Evolutionary conservation across 2,329 filamentous ascomycete species (phyloP).

Genomic region (Penicillium sp.): DNA sequence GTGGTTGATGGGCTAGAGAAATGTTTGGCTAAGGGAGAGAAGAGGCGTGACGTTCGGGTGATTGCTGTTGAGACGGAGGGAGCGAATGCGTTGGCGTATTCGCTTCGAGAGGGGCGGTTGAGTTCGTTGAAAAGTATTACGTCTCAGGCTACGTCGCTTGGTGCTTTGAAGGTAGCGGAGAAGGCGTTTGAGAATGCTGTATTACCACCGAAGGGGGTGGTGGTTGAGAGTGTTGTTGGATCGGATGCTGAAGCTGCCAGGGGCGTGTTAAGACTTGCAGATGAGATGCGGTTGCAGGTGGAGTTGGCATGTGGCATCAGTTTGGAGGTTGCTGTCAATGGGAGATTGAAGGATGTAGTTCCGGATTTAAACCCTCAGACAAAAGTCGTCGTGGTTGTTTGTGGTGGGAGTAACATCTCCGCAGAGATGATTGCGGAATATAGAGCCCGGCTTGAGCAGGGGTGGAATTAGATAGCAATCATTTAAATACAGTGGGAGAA

Average conservation of each 20-base stretch:
- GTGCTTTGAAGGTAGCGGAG: constrained; percentile 63
- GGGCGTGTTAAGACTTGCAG: constrained; percentile 70
- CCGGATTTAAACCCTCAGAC: constrained; percentile 29
- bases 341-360: constrained; percentile 24
- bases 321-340: constrained; percentile 48
- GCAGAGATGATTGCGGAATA: constrained; percentile 52
- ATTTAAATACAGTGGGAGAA: no score
- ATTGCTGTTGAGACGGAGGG: constrained; percentile 72
- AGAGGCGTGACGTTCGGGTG: constrained; percentile 41
- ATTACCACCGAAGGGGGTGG: constrained; percentile 35
- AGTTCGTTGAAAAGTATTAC: constrained; percentile 67
- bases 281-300: constrained; percentile 74
- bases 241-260: constrained; percentile 73
- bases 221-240: constrained; percentile 60
- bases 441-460: constrained; percentile 23
- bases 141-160: constrained; percentile 68
- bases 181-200: constrained; percentile 62
- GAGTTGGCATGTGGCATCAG: constrained; percentile 81
- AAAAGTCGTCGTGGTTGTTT: constrained; percentile 38
- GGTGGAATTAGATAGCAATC: neutral
- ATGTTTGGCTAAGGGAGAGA: constrained; percentile 7
- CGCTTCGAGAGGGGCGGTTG: constrained; percentile 53
- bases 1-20: constrained; percentile 61
- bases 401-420: constrained; percentile 51
- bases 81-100: constrained; percentile 64